These are phyloP conservation scores for Heterobasidion occidentale DNA, from an alignment of 1,284 basidiomycete species.

Conservation along the genomic window DNA sequence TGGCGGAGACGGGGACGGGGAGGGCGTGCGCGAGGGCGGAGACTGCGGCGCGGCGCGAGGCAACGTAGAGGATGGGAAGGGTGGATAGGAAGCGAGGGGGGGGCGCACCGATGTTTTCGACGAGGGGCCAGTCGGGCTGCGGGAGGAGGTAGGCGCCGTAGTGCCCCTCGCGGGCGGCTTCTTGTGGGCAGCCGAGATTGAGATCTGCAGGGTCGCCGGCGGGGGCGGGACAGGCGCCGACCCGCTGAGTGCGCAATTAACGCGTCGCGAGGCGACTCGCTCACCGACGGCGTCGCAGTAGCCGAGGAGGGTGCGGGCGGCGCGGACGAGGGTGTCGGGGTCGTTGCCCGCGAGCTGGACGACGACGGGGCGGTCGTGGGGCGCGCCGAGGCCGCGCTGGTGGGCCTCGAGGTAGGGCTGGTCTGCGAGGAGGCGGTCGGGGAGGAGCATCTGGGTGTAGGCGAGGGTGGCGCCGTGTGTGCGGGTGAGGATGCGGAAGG, in stretches of 20 bases:
- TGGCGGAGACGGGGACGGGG: constrained; percentile 54
- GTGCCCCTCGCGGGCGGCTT: constrained; percentile 55
- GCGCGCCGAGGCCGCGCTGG: constrained; percentile 36
- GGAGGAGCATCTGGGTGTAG: constrained; percentile 68
- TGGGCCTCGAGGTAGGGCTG: constrained; percentile 53
- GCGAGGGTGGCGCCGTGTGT: constrained; percentile 52
- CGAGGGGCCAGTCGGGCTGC: constrained; percentile 62
- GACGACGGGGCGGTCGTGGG: constrained; percentile 39
- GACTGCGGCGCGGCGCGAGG: constrained; percentile 27
- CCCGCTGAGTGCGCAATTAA: not conserved
- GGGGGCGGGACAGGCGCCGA: constrained; percentile 9
- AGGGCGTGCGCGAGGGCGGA: constrained; percentile 51
- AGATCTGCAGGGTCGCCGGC: constrained; percentile 28
- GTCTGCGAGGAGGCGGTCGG: constrained; percentile 50
- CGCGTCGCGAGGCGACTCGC: constrained; percentile 2
- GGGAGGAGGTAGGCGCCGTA: constrained; percentile 68
- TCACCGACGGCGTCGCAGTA: constrained; percentile 62
- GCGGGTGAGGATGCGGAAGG: constrained; percentile 54
- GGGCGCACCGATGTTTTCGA: constrained; percentile 48
- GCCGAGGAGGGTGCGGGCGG: constrained; percentile 46
- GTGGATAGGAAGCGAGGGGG: not conserved
- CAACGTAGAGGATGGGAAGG: not conserved
- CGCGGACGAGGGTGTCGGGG: constrained; percentile 45
- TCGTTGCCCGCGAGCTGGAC: constrained; percentile 71
- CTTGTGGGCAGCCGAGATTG: constrained; percentile 66